Evolutionary conservation across 2,329 filamentous ascomycete genomes (phyloP).

Genomic region (Verticillium longisporum): DNA sequence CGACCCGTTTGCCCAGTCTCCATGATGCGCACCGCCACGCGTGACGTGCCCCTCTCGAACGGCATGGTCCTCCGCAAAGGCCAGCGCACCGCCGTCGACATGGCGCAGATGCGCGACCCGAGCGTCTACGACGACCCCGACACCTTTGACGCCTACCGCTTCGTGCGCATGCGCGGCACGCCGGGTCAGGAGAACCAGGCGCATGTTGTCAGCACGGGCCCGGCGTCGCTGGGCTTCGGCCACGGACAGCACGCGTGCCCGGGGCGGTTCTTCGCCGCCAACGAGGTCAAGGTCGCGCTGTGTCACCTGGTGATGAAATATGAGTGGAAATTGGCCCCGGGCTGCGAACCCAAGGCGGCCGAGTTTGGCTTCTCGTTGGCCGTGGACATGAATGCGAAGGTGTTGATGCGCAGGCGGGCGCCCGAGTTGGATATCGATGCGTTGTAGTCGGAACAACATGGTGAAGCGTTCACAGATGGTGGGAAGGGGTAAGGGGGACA

Average conservation of each 20-base stretch:
- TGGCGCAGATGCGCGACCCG: background rate
- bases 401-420: constrained; percentile 4
- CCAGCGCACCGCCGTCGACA: constrained; percentile 4
- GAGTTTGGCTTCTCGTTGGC: background rate
- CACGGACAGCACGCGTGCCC: constrained; percentile 41
- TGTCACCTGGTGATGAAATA: constrained; percentile 8
- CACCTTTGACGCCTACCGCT: constrained; percentile 1
- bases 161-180: background rate
- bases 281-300: constrained; percentile 30
- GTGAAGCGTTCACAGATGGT: too few relatives aligned
- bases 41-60: constrained; percentile 1
- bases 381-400: constrained; percentile 1
- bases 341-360: constrained; percentile 1
- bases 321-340: background rate
- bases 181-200: constrained; percentile 4
- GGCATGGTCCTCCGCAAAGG: constrained; percentile 5
- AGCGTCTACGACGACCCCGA: constrained; percentile 1
- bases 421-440: constrained; percentile 8
- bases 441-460: background rate
- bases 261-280: constrained; percentile 39
- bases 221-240: constrained; percentile 38
- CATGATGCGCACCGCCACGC: constrained; percentile 5
- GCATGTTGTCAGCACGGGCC: constrained; percentile 33
- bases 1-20: background rate
- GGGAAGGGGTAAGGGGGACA: too few relatives aligned